Conservation (phyloP, 2,329 filamentous ascomycete genomes). For the Cladosporium sp. region DNA sequence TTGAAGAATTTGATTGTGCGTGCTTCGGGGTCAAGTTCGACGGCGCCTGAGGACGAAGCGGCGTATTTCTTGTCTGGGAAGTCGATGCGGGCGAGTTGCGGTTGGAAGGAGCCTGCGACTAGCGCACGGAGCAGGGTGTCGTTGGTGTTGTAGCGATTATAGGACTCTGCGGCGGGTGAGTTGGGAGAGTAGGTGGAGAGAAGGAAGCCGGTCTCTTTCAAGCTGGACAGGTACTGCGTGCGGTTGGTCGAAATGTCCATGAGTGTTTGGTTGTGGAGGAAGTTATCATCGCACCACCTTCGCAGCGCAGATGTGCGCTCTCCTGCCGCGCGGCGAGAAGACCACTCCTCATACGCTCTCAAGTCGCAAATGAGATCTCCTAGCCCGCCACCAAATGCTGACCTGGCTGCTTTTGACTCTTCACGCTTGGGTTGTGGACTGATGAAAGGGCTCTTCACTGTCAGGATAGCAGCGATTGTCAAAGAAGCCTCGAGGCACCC, state of each 20-base stretch:
- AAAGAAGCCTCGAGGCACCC: slow-evolving; percentile 86
- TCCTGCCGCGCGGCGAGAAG: slow-evolving; percentile 60
- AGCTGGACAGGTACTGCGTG: slow-evolving; percentile 78
- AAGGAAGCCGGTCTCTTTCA: slow-evolving; percentile 83
- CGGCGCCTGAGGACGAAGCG: slow-evolving; percentile 79
- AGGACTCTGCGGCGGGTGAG: slow-evolving; percentile 35
- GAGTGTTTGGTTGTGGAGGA: slow-evolving; percentile 78
- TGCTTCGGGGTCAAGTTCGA: slow-evolving; percentile 91
- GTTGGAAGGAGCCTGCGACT: slow-evolving; percentile 57
- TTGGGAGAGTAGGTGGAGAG: slow-evolving; percentile 39
- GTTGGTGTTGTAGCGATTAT: slow-evolving; percentile 51
- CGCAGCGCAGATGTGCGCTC: slow-evolving; percentile 62
- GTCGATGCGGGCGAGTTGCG: slow-evolving; percentile 87
- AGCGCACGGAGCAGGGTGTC: slow-evolving; percentile 50
- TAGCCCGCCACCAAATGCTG: slow-evolving; percentile 70
- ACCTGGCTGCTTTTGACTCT: slow-evolving; percentile 73
- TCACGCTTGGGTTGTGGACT: slow-evolving; percentile 81
- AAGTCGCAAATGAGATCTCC: slow-evolving; percentile 90
- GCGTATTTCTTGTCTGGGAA: slow-evolving; percentile 97
- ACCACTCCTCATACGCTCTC: slow-evolving; percentile 80
- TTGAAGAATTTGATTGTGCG: slow-evolving; percentile 90
- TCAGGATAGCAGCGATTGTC: slow-evolving; percentile 89
- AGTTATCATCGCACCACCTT: slow-evolving; percentile 80
- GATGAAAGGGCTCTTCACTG: slow-evolving; percentile 81
- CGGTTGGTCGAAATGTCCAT: slow-evolving; percentile 85